These are phyloP conservation scores for Leishmania mexicana DNA, from an alignment of 208 protist genomes.

Conservation along the genomic window DNA sequence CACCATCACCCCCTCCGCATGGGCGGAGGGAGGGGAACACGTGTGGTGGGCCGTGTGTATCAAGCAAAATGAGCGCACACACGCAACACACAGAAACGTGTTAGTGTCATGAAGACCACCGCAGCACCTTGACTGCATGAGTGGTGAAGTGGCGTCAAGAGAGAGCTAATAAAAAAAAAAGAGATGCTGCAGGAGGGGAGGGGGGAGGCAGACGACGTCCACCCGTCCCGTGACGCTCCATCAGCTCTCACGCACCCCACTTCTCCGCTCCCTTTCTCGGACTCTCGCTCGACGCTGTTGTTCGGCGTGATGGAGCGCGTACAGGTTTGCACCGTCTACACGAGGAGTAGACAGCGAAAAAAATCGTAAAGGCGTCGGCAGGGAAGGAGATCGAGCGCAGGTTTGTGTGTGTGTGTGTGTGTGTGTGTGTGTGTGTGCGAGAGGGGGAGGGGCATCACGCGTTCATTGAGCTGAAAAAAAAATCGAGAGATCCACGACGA, in stretches of 20 bases:
- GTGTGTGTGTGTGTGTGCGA: too few species aligned
- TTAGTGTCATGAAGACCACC: too few species aligned
- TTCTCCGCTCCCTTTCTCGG: background rate
- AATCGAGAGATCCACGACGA: background rate
- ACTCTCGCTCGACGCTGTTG: background rate
- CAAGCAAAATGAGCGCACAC: background rate
- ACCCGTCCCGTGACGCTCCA: background rate
- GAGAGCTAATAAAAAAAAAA: background rate
- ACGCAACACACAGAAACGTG: background rate
- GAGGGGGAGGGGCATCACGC: background rate
- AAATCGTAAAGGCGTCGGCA: background rate
- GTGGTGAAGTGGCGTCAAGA: background rate
- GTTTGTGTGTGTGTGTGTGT: too few species aligned
- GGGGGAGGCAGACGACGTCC: background rate
- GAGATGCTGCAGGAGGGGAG: background rate
- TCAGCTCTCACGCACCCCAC: background rate
- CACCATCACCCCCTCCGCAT: too few species aligned
- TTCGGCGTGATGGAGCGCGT: background rate
- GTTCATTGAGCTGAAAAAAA: background rate
- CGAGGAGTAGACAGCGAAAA: background rate
- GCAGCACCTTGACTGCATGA: background rate
- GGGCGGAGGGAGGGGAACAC: background rate
- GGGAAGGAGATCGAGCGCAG: background rate
- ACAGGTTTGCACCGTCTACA: background rate
- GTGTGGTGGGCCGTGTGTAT: background rate